These are phyloP conservation scores for Podaxis sp. DNA, from an alignment of 768 basidiomycete genomes.

Conservation along the genomic window DNA sequence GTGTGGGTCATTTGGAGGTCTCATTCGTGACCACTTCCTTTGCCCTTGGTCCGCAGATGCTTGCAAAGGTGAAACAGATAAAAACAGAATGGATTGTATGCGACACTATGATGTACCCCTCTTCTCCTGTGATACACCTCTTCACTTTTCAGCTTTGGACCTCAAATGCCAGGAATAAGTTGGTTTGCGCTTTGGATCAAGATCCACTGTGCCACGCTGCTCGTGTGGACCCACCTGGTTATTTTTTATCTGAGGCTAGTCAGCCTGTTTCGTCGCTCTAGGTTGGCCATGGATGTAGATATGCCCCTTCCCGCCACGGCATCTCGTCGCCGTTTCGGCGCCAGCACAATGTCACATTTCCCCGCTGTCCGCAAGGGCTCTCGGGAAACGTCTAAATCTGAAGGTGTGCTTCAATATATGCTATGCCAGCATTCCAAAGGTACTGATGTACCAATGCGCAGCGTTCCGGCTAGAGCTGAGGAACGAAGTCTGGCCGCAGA, in stretches of 20 bases:
- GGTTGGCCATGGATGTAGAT: too few relatives aligned
- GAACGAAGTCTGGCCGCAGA: constrained; percentile 2
- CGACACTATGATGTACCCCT: background rate
- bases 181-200: background rate
- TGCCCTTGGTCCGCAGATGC: too few relatives aligned
- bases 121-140: background rate
- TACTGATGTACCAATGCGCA: background rate
- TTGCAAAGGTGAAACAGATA: too few relatives aligned
- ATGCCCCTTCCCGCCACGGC: background rate
- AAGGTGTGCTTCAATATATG: background rate
- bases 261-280: background rate
- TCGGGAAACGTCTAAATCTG: background rate
- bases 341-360: background rate
- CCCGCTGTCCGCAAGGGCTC: background rate
- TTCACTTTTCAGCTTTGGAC: background rate
- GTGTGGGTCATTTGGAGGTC: background rate
- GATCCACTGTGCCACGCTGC: background rate
- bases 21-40: background rate
- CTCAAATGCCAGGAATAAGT: background rate
- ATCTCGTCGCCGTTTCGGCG: background rate
- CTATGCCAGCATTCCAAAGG: too few relatives aligned
- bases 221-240: background rate
- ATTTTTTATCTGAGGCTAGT: background rate
- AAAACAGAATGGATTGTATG: background rate
- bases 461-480: background rate